A percentile compares a stretch with the other conserved stretches of the same genome.
Conservation (phyloP, 139 green algal species). For the Chlorella sp. region DNA sequence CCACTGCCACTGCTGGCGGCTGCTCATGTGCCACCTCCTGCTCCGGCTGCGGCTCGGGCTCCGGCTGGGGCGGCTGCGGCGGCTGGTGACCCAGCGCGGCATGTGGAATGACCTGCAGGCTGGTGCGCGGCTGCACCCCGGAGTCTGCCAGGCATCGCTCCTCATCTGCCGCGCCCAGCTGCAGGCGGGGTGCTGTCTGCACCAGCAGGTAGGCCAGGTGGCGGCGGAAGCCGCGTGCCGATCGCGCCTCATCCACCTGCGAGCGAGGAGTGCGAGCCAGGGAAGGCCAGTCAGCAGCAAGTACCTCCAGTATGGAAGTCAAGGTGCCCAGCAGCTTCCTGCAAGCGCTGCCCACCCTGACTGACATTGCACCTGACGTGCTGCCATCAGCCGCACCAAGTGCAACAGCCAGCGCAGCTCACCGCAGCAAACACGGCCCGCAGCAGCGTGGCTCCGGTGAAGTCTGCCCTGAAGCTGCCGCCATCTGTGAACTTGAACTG, state of each 20-base stretch:
- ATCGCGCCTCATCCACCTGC: conserved; percentile 2
- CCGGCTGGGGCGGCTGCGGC: neutral
- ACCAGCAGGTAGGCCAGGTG: conserved; percentile 31
- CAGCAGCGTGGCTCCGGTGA: neutral
- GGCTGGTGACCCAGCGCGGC: neutral
- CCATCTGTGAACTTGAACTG: conserved; percentile 10
- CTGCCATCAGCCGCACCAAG: too few species aligned
- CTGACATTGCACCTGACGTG: too few species aligned
- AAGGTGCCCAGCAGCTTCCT: too few species aligned
- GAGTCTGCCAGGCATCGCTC: neutral
- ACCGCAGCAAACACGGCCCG: conserved; percentile 18
- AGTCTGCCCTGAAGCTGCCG: neutral
- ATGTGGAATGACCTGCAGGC: conserved; percentile 21
- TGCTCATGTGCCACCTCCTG: neutral
- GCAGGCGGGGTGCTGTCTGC: neutral
- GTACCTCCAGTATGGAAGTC: too few species aligned
- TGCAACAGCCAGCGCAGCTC: too few species aligned
- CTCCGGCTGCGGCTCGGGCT: neutral
- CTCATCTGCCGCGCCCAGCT: conserved; percentile 19
- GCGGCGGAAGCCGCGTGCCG: neutral
- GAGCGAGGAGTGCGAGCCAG: too few species aligned
- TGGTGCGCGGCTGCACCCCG: conserved; percentile 26
- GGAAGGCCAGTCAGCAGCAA: too few species aligned
- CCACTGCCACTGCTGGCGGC: neutral
- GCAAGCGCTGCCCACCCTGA: too few species aligned